These are phyloP conservation scores for Heliamphora pulchella DNA, from an alignment of 179 eudicot genomes.

Conservation along the genomic window DNA sequence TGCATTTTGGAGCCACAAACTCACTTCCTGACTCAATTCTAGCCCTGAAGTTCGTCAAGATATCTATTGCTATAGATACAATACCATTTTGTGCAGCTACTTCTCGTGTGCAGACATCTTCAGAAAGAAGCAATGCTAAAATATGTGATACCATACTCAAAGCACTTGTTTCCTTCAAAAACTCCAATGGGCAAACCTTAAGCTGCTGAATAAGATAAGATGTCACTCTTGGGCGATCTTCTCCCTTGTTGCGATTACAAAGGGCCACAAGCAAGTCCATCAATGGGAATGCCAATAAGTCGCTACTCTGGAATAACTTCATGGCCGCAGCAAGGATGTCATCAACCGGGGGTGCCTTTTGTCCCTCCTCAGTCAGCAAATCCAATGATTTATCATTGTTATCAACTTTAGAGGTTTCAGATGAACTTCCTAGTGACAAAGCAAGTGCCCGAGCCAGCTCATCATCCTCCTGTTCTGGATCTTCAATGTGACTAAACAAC, in stretches of 20 bases:
- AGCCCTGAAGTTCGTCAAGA: constrained; percentile 48
- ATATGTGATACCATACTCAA: constrained; percentile 77
- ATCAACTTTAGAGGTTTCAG: constrained; percentile 74
- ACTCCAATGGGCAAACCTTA: constrained; percentile 59
- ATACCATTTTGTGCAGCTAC: constrained; percentile 73
- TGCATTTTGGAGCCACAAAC: constrained; percentile 48
- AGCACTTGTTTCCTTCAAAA: constrained; percentile 54
- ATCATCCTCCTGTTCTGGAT: constrained; percentile 93
- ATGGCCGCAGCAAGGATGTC: constrained; percentile 73
- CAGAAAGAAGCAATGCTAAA: constrained; percentile 79
- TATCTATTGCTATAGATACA: constrained; percentile 48
- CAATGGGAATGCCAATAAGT: constrained; percentile 73
- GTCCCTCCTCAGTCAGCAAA: constrained; percentile 54
- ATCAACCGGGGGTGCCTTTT: constrained; percentile 78
- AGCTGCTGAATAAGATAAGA: constrained; percentile 75
- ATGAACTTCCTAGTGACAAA: constrained; percentile 76
- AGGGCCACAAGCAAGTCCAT: constrained; percentile 86
- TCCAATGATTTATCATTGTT: constrained; percentile 56
- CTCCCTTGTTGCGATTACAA: constrained; percentile 83
- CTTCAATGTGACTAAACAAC: constrained; percentile 88
- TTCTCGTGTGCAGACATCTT: constrained; percentile 71
- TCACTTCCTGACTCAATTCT: constrained; percentile 44
- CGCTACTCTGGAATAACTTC: constrained; percentile 75
- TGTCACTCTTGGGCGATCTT: constrained; percentile 74
- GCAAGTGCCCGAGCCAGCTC: constrained; percentile 95